Conservation (phyloP, 352 stramenopile genomes). For the Globisporangium parvum region DNA sequence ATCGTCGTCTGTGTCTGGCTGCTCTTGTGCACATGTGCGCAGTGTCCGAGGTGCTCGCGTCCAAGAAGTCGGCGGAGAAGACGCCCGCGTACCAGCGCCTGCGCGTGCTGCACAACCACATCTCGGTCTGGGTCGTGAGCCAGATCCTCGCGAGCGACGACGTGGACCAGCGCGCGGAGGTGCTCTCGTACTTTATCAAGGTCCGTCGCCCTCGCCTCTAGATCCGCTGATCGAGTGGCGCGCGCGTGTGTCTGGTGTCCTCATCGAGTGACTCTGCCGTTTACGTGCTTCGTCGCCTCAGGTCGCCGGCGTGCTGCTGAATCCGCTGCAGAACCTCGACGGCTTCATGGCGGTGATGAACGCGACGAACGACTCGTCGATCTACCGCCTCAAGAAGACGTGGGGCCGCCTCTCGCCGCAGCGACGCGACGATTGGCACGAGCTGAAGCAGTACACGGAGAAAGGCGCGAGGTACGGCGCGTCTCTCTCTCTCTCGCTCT, state of each 20-base stretch:
- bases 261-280: too few species aligned
- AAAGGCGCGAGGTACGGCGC: conserved; percentile 67
- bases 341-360: conserved; percentile 91
- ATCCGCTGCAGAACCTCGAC: conserved; percentile 80
- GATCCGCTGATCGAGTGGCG: too few species aligned
- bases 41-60: conserved; percentile 78
- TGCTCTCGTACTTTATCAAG: conserved; percentile 82
- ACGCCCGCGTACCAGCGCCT: conserved; percentile 80
- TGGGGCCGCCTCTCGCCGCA: conserved; percentile 66
- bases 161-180: conserved; percentile 71
- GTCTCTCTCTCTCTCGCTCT: neutral
- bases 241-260: too few species aligned
- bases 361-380: conserved; percentile 79
- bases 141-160: conserved; percentile 75
- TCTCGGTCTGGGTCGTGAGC: conserved; percentile 81
- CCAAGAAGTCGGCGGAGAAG: conserved; percentile 68
- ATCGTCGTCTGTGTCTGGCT: too few species aligned
- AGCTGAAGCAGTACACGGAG: conserved; percentile 77
- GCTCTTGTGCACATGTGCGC: too few species aligned
- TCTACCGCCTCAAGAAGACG: conserved; percentile 85
- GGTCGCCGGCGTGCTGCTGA: conserved; percentile 67
- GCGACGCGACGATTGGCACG: conserved; percentile 74
- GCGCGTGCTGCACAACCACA: conserved; percentile 80
- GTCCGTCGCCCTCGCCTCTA: too few species aligned
- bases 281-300: too few species aligned